These are phyloP conservation scores for Serendipita indica DNA, from an alignment of 768 basidiomycete species.

Conservation along the genomic window DNA sequence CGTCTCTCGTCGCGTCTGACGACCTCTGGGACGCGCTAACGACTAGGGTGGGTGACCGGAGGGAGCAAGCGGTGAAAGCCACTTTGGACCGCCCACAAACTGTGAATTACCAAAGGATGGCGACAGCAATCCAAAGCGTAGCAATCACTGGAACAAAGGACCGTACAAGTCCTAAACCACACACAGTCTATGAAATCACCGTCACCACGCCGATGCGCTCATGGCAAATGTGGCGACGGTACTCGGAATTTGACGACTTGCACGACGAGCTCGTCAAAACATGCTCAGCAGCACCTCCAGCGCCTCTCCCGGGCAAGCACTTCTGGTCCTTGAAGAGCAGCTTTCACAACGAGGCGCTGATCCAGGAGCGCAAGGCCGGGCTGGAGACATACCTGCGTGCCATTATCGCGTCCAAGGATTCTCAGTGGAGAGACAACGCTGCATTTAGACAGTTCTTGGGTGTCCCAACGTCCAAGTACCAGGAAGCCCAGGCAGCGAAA, in stretches of 20 bases:
- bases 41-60: background rate
- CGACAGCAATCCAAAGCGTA: constrained; percentile 1
- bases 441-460: constrained; percentile 81
- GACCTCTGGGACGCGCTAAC: background rate
- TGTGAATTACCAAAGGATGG: background rate
- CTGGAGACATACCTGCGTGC: constrained; percentile 78
- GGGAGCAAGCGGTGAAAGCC: background rate
- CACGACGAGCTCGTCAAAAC: constrained; percentile 66
- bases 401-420: constrained; percentile 68
- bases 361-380: constrained; percentile 62
- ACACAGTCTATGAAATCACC: constrained; percentile 68
- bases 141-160: constrained; percentile 26
- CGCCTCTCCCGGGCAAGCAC: constrained; percentile 73
- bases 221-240: constrained; percentile 89
- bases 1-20: constrained; percentile 1
- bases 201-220: constrained; percentile 79
- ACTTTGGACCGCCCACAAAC: background rate
- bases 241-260: constrained; percentile 86
- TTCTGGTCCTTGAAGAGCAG: constrained; percentile 50
- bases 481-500: constrained; percentile 19
- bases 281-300: constrained; percentile 69
- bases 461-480: constrained; percentile 49
- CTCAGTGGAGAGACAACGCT: constrained; percentile 63
- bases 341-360: constrained; percentile 38
- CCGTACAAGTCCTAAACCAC: constrained; percentile 53